Evolutionary conservation across 2,329 filamentous ascomycete genomes (phyloP).

Genomic region (Diaporthe sp.): DNA sequence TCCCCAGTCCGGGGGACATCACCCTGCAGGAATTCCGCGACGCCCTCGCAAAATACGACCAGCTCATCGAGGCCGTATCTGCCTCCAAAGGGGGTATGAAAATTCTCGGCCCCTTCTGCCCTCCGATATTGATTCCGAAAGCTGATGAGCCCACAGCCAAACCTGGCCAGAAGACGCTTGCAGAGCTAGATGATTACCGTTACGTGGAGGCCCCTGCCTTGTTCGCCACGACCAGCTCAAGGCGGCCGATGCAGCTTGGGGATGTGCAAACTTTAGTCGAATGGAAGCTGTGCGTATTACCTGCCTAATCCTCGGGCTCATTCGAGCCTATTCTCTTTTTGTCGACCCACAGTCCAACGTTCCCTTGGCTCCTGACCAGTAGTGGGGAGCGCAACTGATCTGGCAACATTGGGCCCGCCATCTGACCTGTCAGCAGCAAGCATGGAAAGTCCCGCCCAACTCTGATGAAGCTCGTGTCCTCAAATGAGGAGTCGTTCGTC

Average conservation of each 20-base stretch:
- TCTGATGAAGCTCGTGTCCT: conserved; percentile 71
- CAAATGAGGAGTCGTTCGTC: conserved; percentile 68
- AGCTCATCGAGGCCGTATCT: conserved; percentile 56
- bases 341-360: conserved; percentile 1
- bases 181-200: conserved; percentile 72
- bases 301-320: conserved; percentile 18
- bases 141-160: conserved; percentile 55
- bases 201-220: conserved; percentile 65
- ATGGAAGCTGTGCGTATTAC: conserved; percentile 76
- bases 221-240: conserved; percentile 56
- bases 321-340: conserved; percentile 17
- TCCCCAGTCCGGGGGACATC: conserved; percentile 46
- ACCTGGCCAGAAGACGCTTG: conserved; percentile 63
- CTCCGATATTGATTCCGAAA: neutral
- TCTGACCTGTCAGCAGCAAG: conserved; percentile 54
- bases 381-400: conserved; percentile 16
- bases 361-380: neutral
- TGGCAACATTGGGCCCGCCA: conserved; percentile 26
- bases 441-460: conserved; percentile 75
- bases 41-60: conserved; percentile 45
- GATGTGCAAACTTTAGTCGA: conserved; percentile 74
- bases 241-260: conserved; percentile 63
- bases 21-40: conserved; percentile 46
- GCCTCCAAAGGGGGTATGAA: conserved; percentile 59
- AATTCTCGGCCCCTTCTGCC: neutral